Evolutionary conservation across 176 grass and related monocot species (phyloP).

Genomic region (Panicum miliaceum): DNA sequence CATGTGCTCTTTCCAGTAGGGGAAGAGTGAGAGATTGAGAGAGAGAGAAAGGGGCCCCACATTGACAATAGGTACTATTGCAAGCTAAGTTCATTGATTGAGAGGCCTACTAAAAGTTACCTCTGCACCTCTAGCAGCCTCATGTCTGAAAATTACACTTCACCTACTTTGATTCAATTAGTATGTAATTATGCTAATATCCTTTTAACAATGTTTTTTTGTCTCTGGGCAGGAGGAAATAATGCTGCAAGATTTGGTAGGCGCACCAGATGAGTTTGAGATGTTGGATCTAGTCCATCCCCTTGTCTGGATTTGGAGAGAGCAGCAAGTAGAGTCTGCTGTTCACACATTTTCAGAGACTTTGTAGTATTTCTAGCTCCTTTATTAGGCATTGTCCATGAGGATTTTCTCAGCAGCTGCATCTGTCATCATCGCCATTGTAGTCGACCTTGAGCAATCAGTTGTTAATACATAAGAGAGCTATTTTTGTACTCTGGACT

Average conservation of each 20-base stretch:
- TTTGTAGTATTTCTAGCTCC: conserved; percentile 46
- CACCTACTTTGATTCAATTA: conserved; percentile 10
- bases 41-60: conserved; percentile 44
- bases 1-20: conserved; percentile 84
- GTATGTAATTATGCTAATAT: conserved; percentile 11
- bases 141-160: conserved; percentile 22
- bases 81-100: conserved; percentile 52
- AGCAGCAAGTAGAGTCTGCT: conserved; percentile 42
- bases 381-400: conserved; percentile 42
- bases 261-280: conserved; percentile 66
- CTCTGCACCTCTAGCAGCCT: conserved; percentile 13
- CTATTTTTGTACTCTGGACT: conserved; percentile 35
- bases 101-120: conserved; percentile 27
- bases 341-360: conserved; percentile 38
- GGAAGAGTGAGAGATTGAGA: conserved; percentile 27
- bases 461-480: conserved; percentile 58
- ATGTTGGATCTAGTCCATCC: conserved; percentile 74
- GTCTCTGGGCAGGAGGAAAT: conserved; percentile 50
- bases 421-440: conserved; percentile 34
- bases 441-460: conserved; percentile 38
- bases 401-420: conserved; percentile 40
- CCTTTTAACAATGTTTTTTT: conserved; percentile 9
- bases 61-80: conserved; percentile 59
- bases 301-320: conserved; percentile 55
- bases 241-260: conserved; percentile 58